Evolutionary conservation across 805 yeast species (phyloP), one percentile per base, ranked within the genome.

Genomic region (Metschnikowia koreensis): DNA sequence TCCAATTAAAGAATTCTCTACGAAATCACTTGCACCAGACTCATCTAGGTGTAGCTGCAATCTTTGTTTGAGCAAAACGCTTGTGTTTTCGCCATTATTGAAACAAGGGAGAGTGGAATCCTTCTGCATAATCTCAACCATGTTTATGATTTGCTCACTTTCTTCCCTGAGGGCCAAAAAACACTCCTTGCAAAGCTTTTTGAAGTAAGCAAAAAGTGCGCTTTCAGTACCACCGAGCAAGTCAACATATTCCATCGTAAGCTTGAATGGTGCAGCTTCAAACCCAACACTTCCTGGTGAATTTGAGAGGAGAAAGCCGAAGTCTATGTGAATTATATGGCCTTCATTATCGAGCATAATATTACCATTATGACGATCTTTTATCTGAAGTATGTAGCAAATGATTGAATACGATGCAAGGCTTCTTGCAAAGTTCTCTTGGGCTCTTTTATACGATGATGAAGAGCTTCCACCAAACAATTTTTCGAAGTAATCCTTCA

Each of bases 211-310:
- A 69, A 81, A 94, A 47, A 79, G 70, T 22, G 74, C 79, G 16
- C 90, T 81, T 2, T 82, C 84, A 0, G 77, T 50, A 0, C 98
- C 98, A 10, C 96, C 99, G 59, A 94, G 67, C 4, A 94, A 68
- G 33, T 92, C 97, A 22, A 93, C 82, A 60, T 94, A 94, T 62
- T 94, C 99, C 53, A 77, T 76, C 0, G 98, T 90, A 15, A 94
- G 75, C 66, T 94, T 94, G 76, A 94, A 94, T 1, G 99, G 97
- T 1, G 98, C 97, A 1, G 97, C 96, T 65, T 94, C 99, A 66
- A 94, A 92, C 0, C 97, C 97, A 50, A 94, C 91, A 45, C 96
- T 87, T 3, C 99, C 99, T 0, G 99, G 99, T 0, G 97, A 86
- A 64, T 94, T 93, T 0, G 97, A 89, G 2, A 93, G 75, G 66